Percentiles rank a stretch among this genome's conserved stretches.
Evolutionary conservation across 176 grass and related monocot species (phyloP).

Genomic region (Aegilops umbellulata): DNA sequence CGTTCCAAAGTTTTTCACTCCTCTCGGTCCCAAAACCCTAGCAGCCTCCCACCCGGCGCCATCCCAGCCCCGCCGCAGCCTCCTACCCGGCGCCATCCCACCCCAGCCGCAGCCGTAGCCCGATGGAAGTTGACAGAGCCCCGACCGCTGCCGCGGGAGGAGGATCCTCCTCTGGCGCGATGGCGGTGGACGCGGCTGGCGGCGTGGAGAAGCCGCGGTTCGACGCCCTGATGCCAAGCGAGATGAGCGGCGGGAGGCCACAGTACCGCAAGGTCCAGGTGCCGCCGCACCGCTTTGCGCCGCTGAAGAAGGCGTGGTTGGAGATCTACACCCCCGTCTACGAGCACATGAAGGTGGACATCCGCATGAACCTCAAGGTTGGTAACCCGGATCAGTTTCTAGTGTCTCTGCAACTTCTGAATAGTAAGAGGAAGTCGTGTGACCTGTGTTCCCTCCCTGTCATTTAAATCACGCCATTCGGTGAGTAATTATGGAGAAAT

Average conservation of each 20-base stretch:
- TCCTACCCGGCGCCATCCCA: background rate
- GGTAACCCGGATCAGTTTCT: background rate
- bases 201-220: conserved; percentile 47
- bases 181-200: conserved; percentile 25
- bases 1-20: background rate
- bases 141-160: background rate
- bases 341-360: conserved; percentile 85
- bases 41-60: background rate
- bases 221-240: conserved; percentile 57
- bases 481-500: background rate
- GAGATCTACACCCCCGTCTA: conserved; percentile 74
- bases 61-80: background rate
- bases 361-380: conserved; percentile 95
- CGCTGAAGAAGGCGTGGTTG: conserved; percentile 69
- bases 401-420: background rate
- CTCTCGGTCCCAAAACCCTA: conserved; percentile 19
- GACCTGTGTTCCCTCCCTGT: background rate
- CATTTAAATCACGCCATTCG: background rate
- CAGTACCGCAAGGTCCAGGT: conserved; percentile 71
- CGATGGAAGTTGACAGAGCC: conserved; percentile 23
- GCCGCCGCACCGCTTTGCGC: conserved; percentile 59
- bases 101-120: background rate
- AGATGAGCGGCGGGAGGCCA: conserved; percentile 33
- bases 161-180: background rate
- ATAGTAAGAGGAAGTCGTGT: background rate